phyloP scores from a whole-genome alignment of 73 alveolate species.

The Paramecium octaurelia region DNA sequence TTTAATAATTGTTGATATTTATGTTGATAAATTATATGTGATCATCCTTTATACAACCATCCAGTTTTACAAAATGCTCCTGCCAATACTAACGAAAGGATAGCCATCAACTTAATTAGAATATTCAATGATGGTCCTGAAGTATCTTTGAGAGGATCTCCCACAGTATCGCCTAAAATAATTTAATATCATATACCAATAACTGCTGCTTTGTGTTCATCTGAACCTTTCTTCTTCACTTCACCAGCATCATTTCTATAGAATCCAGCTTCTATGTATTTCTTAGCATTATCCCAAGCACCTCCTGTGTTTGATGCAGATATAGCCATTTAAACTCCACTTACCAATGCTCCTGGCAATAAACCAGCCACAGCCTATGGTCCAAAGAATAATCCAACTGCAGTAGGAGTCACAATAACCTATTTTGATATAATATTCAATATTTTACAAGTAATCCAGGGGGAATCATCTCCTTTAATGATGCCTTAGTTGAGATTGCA shows the following conservation, averaged over 20 bases:
- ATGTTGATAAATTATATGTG: not conserved
- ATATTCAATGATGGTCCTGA: conserved; percentile 92
- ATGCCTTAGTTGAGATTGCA: conserved; percentile 82
- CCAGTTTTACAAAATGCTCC: conserved; percentile 50
- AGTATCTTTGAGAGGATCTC: conserved; percentile 94
- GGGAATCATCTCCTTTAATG: conserved; percentile 81
- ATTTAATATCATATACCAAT: not conserved
- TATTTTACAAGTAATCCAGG: conserved; percentile 80
- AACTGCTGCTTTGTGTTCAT: conserved; percentile 83
- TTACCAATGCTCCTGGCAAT: conserved; percentile 90
- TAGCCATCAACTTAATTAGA: conserved; percentile 88
- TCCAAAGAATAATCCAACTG: conserved; percentile 86
- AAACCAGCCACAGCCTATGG: conserved; percentile 86
- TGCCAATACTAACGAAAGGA: conserved; percentile 77
- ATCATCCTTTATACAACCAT: conserved; percentile 21
- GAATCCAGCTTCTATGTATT: conserved; percentile 76
- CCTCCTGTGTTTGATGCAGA: conserved; percentile 83
- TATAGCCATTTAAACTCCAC: conserved; percentile 90
- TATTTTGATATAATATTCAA: not conserved
- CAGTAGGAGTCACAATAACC: conserved; percentile 79
- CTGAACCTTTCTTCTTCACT: conserved; percentile 69
- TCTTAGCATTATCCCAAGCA: conserved; percentile 93
- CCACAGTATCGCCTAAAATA: conserved; percentile 91
- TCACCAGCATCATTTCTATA: conserved; percentile 60
- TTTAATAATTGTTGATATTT: not conserved